Base-by-base conservation (phyloP, 2,329 filamentous ascomycete species). In the Exophiala sp. region DNA sequence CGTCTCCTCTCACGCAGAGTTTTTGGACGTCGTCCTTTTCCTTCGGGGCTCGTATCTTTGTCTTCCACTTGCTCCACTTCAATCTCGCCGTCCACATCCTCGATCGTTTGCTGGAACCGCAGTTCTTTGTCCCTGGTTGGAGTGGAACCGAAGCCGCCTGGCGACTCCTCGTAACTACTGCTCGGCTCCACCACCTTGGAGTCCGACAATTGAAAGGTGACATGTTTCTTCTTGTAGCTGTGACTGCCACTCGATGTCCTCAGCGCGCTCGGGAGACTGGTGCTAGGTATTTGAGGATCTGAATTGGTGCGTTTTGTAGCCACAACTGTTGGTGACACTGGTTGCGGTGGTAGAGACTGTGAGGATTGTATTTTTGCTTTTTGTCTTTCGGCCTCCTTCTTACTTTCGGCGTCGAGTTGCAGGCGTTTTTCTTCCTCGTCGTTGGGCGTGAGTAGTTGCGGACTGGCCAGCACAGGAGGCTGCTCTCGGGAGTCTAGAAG, bases 201-300 rank as follows among this genome's bases (percentile, higher is more conserved):
- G 45, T 64, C 61, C 5, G 62, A 57, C 6, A 65, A 53, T 39
- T 62, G 63, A 42, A 65, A 64, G 16, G 55, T 59, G 40, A 65
- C 63, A 39, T 63, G 62, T 41, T 65, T 65, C 36, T 55, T 44
- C 48, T 60, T 52, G n/a, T 43, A 24, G 9, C 41, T 20, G 21
- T 43, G 41, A 11, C 52, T 49, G 29, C 60, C 58, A 47, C 41
- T 57, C 11, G 54, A 20, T 14, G 50, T 59, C 20, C 63, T 48
- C 16, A 65, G 47, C 6, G 62, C 62, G 42, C 58, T 60, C 6
- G 63, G 62, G n/a, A 63, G 55, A 29, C 45, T 60, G n/a, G 50
- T 51, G 38, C 54, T 55, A 7, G 55, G 54, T 21, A 63, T 41
- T 12, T 50, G 18, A 8, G 55, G 52, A 5, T 49, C 46, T 14